These are phyloP conservation scores for Calonectria henricotiae DNA, from an alignment of 2,329 filamentous ascomycete species.

Conservation along the genomic window DNA sequence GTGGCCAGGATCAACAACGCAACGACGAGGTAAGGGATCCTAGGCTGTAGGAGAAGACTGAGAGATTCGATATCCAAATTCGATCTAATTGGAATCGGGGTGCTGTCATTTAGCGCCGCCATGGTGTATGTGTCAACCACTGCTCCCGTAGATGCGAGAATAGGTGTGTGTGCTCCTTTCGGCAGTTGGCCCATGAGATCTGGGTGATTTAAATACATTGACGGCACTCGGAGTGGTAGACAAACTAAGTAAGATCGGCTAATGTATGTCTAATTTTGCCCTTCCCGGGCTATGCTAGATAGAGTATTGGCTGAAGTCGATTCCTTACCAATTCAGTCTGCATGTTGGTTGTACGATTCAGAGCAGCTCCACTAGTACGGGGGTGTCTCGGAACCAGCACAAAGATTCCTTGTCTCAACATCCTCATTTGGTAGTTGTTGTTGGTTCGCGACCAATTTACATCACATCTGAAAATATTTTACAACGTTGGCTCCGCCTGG, in stretches of 20 bases:
- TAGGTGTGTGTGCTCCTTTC: background rate
- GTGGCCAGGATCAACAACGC: background rate
- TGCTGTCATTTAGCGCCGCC: background rate
- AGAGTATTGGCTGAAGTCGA: background rate
- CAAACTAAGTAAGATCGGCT: background rate
- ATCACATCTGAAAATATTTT: background rate
- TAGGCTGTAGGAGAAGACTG: background rate
- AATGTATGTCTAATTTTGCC: slow-evolving; percentile 4
- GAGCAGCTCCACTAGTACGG: background rate
- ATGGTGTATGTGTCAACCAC: background rate
- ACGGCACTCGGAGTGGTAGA: background rate
- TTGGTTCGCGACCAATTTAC: slow-evolving; percentile 2
- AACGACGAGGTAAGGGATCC: slow-evolving; percentile 1
- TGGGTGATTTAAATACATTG: slow-evolving; percentile 7
- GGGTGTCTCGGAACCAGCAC: background rate
- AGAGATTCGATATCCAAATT: background rate
- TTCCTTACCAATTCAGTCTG: slow-evolving; percentile 5
- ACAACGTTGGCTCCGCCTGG: background rate
- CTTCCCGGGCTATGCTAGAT: background rate
- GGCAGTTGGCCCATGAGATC: background rate
- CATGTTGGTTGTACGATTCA: slow-evolving; percentile 4
- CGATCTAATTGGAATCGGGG: background rate
- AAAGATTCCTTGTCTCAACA: background rate
- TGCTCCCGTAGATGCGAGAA: background rate
- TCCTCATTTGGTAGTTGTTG: background rate